A percentile compares a stretch with the other conserved stretches of the same genome.
Evolutionary conservation across 441 rosid genomes (phyloP).

Genomic region (Arabidopsis hybrid): DNA sequence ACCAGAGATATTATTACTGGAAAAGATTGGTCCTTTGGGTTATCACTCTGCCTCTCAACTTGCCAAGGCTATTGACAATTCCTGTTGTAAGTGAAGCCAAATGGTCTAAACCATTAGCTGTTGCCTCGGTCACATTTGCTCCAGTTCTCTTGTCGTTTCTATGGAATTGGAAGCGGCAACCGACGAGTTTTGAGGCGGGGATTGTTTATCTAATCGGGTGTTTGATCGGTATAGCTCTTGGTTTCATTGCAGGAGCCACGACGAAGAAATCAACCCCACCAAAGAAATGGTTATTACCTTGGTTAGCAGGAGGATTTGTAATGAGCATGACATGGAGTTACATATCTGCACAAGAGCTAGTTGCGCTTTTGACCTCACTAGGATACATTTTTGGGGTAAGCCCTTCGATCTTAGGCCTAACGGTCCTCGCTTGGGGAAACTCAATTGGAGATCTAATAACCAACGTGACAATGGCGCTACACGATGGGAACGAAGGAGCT

Average conservation of each 20-base stretch:
- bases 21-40: slow-evolving; percentile 47
- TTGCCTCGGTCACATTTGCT: slow-evolving; percentile 67
- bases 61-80: slow-evolving; percentile 85
- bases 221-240: slow-evolving; percentile 62
- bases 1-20: slow-evolving; percentile 1
- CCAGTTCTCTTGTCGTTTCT: slow-evolving; percentile 72
- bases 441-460: slow-evolving; percentile 90
- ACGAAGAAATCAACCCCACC: slow-evolving; percentile 72
- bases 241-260: slow-evolving; percentile 62
- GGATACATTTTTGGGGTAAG: slow-evolving; percentile 74
- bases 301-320: slow-evolving; percentile 80
- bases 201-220: slow-evolving; percentile 56
- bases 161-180: slow-evolving; percentile 55
- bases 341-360: slow-evolving; percentile 79
- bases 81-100: slow-evolving; percentile 68
- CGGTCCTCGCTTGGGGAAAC: slow-evolving; percentile 95
- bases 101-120: slow-evolving; percentile 85
- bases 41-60: slow-evolving; percentile 72
- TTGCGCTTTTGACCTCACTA: slow-evolving; percentile 68
- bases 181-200: slow-evolving; percentile 41
- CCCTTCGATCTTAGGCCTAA: slow-evolving; percentile 86
- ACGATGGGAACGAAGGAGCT: slow-evolving; percentile 77
- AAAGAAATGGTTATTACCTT: slow-evolving; percentile 58
- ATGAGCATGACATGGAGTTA: slow-evolving; percentile 94
- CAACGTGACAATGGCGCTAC: slow-evolving; percentile 74